Conservation (phyloP, 1,139 yeast genomes). For the Citeromyces hawaiiensis region DNA sequence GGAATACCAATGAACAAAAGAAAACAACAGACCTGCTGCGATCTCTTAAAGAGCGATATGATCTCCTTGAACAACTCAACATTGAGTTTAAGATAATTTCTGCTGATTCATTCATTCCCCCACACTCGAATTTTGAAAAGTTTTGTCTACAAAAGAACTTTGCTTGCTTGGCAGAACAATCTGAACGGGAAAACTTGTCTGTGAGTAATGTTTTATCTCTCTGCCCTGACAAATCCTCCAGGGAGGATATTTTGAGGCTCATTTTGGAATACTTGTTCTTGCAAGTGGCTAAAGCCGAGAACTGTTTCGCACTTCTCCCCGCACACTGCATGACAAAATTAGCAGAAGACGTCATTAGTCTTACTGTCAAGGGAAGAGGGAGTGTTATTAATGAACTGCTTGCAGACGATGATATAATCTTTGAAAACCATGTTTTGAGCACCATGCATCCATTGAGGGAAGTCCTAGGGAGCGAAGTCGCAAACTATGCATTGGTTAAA, state of each 20-base stretch:
- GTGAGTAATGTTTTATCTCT: slow-evolving; percentile 19
- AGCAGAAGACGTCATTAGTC: slow-evolving; percentile 66
- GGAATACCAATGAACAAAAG: slow-evolving; percentile 6
- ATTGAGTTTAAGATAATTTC: slow-evolving; percentile 25
- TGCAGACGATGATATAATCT: slow-evolving; percentile 27
- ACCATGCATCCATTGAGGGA: slow-evolving; percentile 66
- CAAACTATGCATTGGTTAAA: slow-evolving; percentile 17
- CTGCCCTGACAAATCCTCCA: slow-evolving; percentile 40
- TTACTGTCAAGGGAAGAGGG: slow-evolving; percentile 89
- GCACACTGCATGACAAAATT: slow-evolving; percentile 77
- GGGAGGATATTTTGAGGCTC: slow-evolving; percentile 44
- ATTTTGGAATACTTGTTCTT: slow-evolving; percentile 35
- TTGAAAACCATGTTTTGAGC: slow-evolving; percentile 19
- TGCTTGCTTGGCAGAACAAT: slow-evolving; percentile 5
- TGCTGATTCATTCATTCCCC: slow-evolving; percentile 21
- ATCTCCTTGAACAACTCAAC: slow-evolving; percentile 8
- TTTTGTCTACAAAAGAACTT: slow-evolving; percentile 15
- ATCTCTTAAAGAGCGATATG: slow-evolving; percentile 12
- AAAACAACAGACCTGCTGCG: slow-evolving; percentile 7
- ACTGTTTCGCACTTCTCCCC: slow-evolving; percentile 45
- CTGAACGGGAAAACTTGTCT: slow-evolving; percentile 5
- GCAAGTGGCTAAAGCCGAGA: slow-evolving; percentile 28
- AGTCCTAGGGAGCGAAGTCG: slow-evolving; percentile 51
- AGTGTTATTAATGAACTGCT: slow-evolving; percentile 41
- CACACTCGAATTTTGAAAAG: slow-evolving; percentile 10